Conservation (phyloP, 2,329 filamentous ascomycete species). For the Colletotrichum zoysiae region DNA sequence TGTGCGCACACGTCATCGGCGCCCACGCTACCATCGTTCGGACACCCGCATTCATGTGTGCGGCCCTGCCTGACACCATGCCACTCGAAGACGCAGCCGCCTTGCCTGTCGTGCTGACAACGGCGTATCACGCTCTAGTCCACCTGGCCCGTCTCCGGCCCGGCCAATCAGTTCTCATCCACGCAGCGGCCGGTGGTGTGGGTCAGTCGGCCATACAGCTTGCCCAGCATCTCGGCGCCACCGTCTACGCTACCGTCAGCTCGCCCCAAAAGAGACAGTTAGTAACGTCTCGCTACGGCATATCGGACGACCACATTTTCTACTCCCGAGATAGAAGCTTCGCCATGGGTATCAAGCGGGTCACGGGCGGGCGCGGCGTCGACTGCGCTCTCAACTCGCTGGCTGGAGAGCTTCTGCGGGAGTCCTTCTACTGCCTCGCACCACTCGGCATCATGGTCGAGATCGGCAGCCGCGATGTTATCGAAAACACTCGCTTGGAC, state of each 20-base stretch:
- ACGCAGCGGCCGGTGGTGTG: slow-evolving; percentile 47
- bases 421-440: slow-evolving; percentile 56
- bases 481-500: slow-evolving; percentile 55
- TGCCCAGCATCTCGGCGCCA: slow-evolving; percentile 46
- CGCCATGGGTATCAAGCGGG: slow-evolving; percentile 43
- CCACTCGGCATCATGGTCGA: slow-evolving; percentile 56
- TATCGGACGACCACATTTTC: slow-evolving; percentile 50
- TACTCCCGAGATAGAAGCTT: slow-evolving; percentile 48
- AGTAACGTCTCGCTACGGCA: slow-evolving; percentile 44
- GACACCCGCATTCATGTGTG: no score
- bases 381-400: slow-evolving; percentile 53
- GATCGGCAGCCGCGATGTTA: slow-evolving; percentile 56
- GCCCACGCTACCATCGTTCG: no score
- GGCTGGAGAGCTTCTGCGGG: slow-evolving; percentile 52
- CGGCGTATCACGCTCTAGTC: slow-evolving; percentile 50
- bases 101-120: no score
- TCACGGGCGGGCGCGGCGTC: slow-evolving; percentile 46
- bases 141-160: slow-evolving; percentile 47
- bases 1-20: no score
- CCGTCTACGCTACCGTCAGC: slow-evolving; percentile 52
- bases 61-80: no score
- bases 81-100: no score
- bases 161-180: slow-evolving; percentile 47
- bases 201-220: slow-evolving; percentile 48
- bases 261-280: slow-evolving; percentile 48